Base-by-base conservation (phyloP, 306 rosid species). In the Castanea mollissima region DNA sequence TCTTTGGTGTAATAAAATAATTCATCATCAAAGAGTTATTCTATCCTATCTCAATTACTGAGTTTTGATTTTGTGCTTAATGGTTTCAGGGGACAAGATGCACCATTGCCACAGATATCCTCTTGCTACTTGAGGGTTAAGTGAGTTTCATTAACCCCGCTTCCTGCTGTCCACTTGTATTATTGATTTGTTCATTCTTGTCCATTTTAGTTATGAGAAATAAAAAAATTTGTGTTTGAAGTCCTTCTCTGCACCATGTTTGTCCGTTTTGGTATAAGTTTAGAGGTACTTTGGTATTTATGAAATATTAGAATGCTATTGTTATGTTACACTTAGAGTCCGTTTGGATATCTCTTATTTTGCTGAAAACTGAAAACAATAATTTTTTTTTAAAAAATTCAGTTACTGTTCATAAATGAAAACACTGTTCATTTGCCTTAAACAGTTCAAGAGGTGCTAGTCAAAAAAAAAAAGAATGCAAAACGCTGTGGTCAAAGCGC, bases 41-140 rank as follows among this genome's bases (percentile, higher is more conserved):
- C 19, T 56, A 21, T 5, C 11, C n/a, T 31, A 67, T 59, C 68
- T 58, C 64, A 54, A 8, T 38, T 80, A 13, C 41, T 77, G 41
- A 52, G 18, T 83, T 83, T 58, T 76, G 59, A 74, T 52, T 23
- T 76, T 80, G 55, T 60, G 80, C 52, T 82, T 71, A 74, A 10
- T 80, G 56, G 38, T 83, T 82, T 56, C 80, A 90, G 97, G 82
- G 86, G 67, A 19, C 77, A 74, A 57, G 27, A 78, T 82, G 78
- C 87, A 56, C 65, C 44, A 13, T 76, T 92, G 93, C 93, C 90
- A 19, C 91, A 90, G 80, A 34, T 92, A 67, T 57, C 92, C 75
- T 73, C 88, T 13, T 5, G 77, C 76, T 90, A 80, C 88, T 35
- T 92, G 80, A 85, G 89, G 79, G 85, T 89, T 71, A 83, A 55